phyloP scores from a whole-genome alignment of 306 rosid species.

The Rosa chinensis region DNA sequence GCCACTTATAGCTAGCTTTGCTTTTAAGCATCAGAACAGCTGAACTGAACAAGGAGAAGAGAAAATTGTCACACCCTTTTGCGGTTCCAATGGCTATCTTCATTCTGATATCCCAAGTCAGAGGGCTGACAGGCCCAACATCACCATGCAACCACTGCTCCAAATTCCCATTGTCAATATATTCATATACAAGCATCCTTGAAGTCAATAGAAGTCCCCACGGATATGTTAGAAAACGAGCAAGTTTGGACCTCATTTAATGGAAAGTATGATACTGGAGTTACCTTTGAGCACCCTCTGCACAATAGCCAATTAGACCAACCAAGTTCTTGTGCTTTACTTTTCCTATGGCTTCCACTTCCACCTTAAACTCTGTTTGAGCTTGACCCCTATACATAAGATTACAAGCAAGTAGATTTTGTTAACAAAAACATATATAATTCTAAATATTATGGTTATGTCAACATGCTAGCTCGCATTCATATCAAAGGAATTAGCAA shows the following conservation, averaged over 20 bases:
- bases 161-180: slow-evolving; percentile 88
- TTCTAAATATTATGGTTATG: background rate
- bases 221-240: slow-evolving; percentile 7
- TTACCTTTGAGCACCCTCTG: slow-evolving; percentile 88
- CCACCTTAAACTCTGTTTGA: slow-evolving; percentile 90
- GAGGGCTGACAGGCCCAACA: slow-evolving; percentile 83
- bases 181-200: slow-evolving; percentile 98
- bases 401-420: slow-evolving; percentile 21
- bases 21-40: background rate
- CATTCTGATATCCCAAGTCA: slow-evolving; percentile 92
- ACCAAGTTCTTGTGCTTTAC: slow-evolving; percentile 97
- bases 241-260: background rate
- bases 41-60: slow-evolving; percentile 13
- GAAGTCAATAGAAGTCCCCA: slow-evolving; percentile 7
- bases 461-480: background rate
- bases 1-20: background rate
- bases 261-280: slow-evolving; percentile 16
- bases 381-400: slow-evolving; percentile 79
- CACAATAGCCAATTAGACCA: slow-evolving; percentile 88
- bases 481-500: background rate
- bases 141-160: slow-evolving; percentile 99
- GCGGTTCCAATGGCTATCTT: slow-evolving; percentile 85
- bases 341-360: slow-evolving; percentile 98
- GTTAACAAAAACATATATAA: background rate
- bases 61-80: slow-evolving; percentile 60